A percentile compares a stretch with the other conserved stretches of the same genome.
phyloP scores from a whole-genome alignment of 2,329 filamentous ascomycete species.

The Tolypocladium sp. region DNA sequence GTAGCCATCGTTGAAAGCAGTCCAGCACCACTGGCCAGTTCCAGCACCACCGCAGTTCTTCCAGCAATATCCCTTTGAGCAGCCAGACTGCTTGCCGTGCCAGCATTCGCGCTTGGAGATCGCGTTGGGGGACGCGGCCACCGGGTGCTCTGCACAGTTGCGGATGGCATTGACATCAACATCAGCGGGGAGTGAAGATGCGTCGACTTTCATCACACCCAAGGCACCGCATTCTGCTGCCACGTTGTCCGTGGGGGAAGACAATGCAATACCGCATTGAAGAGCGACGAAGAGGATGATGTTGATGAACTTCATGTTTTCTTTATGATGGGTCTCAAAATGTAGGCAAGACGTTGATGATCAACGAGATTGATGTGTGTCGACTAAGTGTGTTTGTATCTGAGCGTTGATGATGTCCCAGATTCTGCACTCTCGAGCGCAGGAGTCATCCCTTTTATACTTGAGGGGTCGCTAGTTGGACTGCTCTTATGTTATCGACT shows the following conservation, averaged over 20 bases:
- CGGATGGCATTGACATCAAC: background rate
- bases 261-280: background rate
- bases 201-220: slow-evolving; percentile 2
- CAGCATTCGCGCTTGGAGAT: slow-evolving; percentile 1
- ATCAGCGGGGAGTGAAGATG: background rate
- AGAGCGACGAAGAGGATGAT: background rate
- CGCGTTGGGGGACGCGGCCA: background rate
- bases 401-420: background rate
- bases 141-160: slow-evolving; percentile 1
- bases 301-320: background rate
- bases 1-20: slow-evolving; percentile 1
- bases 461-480: background rate
- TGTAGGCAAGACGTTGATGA: background rate
- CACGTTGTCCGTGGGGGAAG: background rate
- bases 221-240: background rate
- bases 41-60: background rate
- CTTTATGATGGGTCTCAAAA: too few relatives aligned
- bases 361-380: background rate
- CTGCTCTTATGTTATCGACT: background rate
- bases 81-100: background rate
- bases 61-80: slow-evolving; percentile 2
- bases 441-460: background rate
- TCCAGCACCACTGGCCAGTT: slow-evolving; percentile 3
- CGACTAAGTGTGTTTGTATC: background rate
- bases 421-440: background rate